These are phyloP conservation scores for Cryoendolithus antarcticus DNA, from an alignment of 2,329 filamentous ascomycete genomes.

Conservation along the genomic window DNA sequence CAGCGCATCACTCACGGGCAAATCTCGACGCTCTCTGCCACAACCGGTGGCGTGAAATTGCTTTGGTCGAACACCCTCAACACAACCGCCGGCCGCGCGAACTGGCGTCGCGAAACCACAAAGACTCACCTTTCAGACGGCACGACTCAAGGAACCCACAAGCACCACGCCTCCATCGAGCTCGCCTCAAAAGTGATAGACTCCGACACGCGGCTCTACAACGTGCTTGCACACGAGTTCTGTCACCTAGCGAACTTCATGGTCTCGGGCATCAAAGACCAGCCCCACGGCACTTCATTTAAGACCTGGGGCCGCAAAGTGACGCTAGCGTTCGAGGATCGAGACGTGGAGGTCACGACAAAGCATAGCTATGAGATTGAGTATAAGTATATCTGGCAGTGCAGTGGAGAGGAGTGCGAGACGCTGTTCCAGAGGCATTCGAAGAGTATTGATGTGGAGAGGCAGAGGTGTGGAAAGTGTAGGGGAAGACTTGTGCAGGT, in stretches of 20 bases:
- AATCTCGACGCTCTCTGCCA: constrained; percentile 45
- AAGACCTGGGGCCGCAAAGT: constrained; percentile 57
- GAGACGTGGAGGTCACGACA: constrained; percentile 68
- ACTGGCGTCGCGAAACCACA: constrained; percentile 36
- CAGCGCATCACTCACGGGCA: constrained; percentile 46
- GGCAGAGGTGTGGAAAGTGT: constrained; percentile 68
- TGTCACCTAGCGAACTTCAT: constrained; percentile 92
- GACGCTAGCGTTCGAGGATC: constrained; percentile 42
- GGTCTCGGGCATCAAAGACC: constrained; percentile 59
- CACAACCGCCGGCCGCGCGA: constrained; percentile 57
- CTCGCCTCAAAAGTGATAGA: constrained; percentile 81
- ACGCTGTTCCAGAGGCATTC: constrained; percentile 72
- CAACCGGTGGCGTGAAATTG: constrained; percentile 59
- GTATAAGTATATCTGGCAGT: constrained; percentile 85
- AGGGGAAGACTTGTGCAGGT: constrained; percentile 58
- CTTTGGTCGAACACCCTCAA: constrained; percentile 68
- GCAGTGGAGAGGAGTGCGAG: constrained; percentile 45
- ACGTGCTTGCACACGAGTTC: constrained; percentile 92
- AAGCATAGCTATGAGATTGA: constrained; percentile 84
- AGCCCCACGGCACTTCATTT: constrained; percentile 76
- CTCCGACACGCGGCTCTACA: constrained; percentile 62
- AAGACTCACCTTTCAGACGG: constrained; percentile 16
- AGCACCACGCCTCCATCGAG: constrained; percentile 60
- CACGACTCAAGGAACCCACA: constrained; percentile 19
- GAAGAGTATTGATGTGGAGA: constrained; percentile 63